Conservation (phyloP, 768 basidiomycete species). For the Trametopsis cervina region DNA sequence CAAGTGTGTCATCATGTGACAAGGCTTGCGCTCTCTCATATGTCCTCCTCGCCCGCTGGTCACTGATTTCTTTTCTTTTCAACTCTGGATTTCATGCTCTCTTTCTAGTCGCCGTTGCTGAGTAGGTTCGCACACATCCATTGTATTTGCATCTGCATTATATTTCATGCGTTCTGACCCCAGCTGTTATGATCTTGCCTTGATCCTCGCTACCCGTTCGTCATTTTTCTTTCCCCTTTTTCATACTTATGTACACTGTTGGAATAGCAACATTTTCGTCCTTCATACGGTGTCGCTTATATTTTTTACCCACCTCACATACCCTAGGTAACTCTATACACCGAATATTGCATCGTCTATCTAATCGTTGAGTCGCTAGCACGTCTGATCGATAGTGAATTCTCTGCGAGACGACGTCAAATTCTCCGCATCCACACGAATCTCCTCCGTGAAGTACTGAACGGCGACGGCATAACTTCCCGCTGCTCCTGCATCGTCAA, state of each 20-base stretch:
- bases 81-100: conserved; percentile 1
- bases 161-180: neutral
- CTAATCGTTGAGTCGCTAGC: too few relatives aligned
- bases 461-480: conserved; percentile 44
- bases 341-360: too few relatives aligned
- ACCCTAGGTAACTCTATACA: conserved; percentile 10
- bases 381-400: conserved; percentile 6
- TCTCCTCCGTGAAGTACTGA: conserved; percentile 48
- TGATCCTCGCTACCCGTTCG: neutral
- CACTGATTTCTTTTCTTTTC: neutral
- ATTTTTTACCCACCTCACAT: conserved; percentile 10
- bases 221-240: neutral
- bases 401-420: conserved; percentile 19
- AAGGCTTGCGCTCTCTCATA: neutral
- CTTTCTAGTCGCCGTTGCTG: neutral
- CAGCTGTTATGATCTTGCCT: neutral
- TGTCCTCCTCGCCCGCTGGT: neutral
- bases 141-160: neutral
- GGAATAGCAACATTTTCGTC: conserved; percentile 4
- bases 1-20: conserved; percentile 83
- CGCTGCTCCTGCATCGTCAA: conserved; percentile 27
- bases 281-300: conserved; percentile 3
- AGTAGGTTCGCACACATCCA: neutral
- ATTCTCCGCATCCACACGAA: conserved; percentile 39
- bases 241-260: conserved; percentile 8